Base-by-base conservation (phyloP, 345 rosid genomes). In the Salix purpurea region DNA sequence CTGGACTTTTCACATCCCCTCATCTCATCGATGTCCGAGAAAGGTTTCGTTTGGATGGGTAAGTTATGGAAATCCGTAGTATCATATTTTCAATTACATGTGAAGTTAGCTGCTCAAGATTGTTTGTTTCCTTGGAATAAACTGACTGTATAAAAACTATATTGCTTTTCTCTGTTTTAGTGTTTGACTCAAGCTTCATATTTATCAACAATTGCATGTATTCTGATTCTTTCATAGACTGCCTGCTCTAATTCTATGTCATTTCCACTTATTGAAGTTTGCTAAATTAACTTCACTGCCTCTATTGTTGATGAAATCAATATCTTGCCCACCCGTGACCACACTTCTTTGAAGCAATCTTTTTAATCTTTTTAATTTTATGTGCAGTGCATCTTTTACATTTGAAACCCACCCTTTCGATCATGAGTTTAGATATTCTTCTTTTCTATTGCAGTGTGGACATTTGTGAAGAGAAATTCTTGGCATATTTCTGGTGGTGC, bases 401-500 rank as follows among this genome's bases (percentile, higher is more conserved):
- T 69, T 69, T 71, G n/a, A 18, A 70, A 42, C 71, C 28, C 65
- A 26, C 52, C 23, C 30, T 67, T 32, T 74, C 5, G 11, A 5
- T 64, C 2, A 16, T 40, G 10, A 4, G 26, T 52, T 39, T 56
- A 10, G 32, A 72, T 66, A 81, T 56, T 48, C 74, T 82, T 73
- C 34, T 61, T 78, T 74, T 73, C 84, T 81, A 75, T 36, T 89
- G 83, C 92, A 95, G 99, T 71, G 82, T 78, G 73, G 95, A 96
- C 77, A 91, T 96, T 79, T 76, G 89, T 77, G 89, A 91, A 84
- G 97, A 91, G 84, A 96, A 93, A 65, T 96, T 89, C 86, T 78
- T 96, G 85, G 87, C 89, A 24, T 93, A 96, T 86, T 96, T 96
- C 84, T 93, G 99, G 99, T 92, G 94, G 92, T 96, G 99, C 82